Evolutionary conservation across 352 stramenopile species (phyloP).

Genomic region (Globisporangium rhizosaccharum): DNA sequence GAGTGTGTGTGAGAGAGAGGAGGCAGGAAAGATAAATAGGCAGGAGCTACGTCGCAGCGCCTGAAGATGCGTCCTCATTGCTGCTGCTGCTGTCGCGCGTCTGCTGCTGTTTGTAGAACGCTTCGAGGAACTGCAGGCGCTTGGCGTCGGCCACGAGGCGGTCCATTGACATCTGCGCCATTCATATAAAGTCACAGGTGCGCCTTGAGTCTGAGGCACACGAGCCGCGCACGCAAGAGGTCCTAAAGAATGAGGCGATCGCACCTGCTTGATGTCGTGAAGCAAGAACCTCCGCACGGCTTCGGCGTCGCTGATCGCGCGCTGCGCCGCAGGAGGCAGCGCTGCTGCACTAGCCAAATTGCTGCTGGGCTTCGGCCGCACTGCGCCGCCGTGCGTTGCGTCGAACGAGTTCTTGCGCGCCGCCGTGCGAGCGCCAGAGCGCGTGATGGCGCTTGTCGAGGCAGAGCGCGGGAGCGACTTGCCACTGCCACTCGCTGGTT

Average conservation of each 20-base stretch:
- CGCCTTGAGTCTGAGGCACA: not conserved
- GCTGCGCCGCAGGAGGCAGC: slow-evolving; percentile 17
- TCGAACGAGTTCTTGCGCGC: slow-evolving; percentile 28
- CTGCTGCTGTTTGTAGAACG: slow-evolving; percentile 31
- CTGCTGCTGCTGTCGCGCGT: not conserved
- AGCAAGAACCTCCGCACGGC: slow-evolving; percentile 55
- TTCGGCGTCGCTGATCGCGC: slow-evolving; percentile 53
- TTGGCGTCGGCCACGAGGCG: slow-evolving; percentile 71
- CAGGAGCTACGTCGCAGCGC: not conserved
- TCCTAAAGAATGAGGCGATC: not conserved
- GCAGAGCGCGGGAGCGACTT: slow-evolving; percentile 24
- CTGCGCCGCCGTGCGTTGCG: slow-evolving; percentile 13
- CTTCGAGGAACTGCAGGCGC: slow-evolving; percentile 67
- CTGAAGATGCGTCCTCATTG: slow-evolving; percentile 9
- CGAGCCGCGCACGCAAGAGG: slow-evolving; percentile 1
- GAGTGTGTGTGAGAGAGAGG: not conserved
- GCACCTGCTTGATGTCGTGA: slow-evolving; percentile 64
- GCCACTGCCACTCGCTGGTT: not conserved
- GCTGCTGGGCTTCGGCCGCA: slow-evolving; percentile 1
- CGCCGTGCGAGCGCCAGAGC: slow-evolving; percentile 12
- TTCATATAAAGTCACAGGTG: not conserved
- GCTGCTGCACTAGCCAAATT: slow-evolving; percentile 13
- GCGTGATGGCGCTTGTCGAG: slow-evolving; percentile 16
- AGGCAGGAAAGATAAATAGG: not conserved
- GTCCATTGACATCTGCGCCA: slow-evolving; percentile 68